Base-by-base conservation (phyloP, 495 filamentous ascomycete species). In the Ramalina intermedia region DNA sequence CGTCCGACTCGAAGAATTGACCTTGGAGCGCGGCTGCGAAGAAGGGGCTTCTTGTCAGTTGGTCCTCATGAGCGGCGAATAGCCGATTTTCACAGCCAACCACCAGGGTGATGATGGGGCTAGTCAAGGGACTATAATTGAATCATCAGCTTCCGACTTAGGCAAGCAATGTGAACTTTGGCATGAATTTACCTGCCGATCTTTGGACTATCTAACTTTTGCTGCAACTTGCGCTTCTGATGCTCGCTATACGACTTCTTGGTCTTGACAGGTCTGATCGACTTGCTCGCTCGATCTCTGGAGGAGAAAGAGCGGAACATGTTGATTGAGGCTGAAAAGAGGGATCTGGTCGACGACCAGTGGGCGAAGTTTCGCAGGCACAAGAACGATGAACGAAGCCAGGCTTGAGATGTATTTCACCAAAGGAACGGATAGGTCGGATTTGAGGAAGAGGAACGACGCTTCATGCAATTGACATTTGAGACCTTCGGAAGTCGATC, bases 251-350 rank as follows among this genome's bases (percentile, higher is more conserved):
- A 76, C 61, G 73, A 76, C 66, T 77, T 86, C 80, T 79, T 87
- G 63, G 74, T 52, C 58, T 79, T 87, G 63, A 74, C 51, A 57
- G 70, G 70, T 68, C 79, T 87, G 68, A 73, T 73, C 66, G 81
- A 72, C 76, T 94, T 91, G 63, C 80, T 79, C 62, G 82, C 82
- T 52, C 83, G 79, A 65, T 83, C 74, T 66, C 77, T 81, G 47
- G 76, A 77, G 61, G 72, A 69, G 70, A 89, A 88, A 57, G 84
- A 86, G 63, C 84, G 83, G 73, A 89, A 88, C 84, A 89, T 89
- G 57, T 49, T 73, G 74, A 61, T 61, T 55, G 66, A 64, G 60
- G 53, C 54, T 58, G 55, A 54, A 55, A 24, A 37, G 43, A 40
- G 47, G 26, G 26, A 43, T 57, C 54, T 33, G 29, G 46, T 47